These are phyloP conservation scores for Fusarium longipes DNA, from an alignment of 2,329 filamentous ascomycete genomes.

Conservation along the genomic window DNA sequence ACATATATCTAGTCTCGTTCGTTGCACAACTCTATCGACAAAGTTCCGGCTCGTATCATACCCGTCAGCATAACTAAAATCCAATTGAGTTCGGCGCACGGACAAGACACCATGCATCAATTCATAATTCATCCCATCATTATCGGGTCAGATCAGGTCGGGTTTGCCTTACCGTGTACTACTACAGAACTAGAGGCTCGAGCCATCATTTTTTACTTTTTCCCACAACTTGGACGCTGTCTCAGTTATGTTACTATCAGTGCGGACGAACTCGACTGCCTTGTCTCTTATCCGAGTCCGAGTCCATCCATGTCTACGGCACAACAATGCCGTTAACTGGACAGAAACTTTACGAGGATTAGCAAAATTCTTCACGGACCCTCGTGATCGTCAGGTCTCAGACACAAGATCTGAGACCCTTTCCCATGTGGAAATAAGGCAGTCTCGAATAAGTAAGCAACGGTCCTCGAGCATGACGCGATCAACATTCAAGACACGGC, in stretches of 20 bases:
- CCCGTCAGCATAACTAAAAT: not conserved
- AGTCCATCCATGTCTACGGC: not conserved
- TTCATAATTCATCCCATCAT: conserved; percentile 1
- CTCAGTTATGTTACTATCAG: not conserved
- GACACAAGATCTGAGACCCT: conserved; percentile 34
- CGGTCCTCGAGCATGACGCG: conserved; percentile 16
- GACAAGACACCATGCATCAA: not conserved
- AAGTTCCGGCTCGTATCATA: not conserved
- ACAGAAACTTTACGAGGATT: not conserved
- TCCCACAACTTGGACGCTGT: not conserved
- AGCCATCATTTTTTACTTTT: not conserved
- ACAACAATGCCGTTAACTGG: not conserved
- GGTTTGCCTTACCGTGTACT: not conserved
- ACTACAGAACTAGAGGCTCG: not conserved
- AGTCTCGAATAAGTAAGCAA: conserved; percentile 1
- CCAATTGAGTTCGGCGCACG: not conserved
- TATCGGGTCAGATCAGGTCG: not conserved
- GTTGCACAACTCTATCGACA: conserved; percentile 2
- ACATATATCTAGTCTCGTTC: not conserved
- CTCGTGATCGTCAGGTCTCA: conserved; percentile 17
- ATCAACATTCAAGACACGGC: conserved; percentile 21
- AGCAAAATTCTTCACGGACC: not conserved
- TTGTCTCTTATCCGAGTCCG: not conserved
- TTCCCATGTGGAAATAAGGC: conserved; percentile 19
- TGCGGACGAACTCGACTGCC: not conserved